Conservation (phyloP, 257 asterid genomes). For the Pogostemon cablin region DNA sequence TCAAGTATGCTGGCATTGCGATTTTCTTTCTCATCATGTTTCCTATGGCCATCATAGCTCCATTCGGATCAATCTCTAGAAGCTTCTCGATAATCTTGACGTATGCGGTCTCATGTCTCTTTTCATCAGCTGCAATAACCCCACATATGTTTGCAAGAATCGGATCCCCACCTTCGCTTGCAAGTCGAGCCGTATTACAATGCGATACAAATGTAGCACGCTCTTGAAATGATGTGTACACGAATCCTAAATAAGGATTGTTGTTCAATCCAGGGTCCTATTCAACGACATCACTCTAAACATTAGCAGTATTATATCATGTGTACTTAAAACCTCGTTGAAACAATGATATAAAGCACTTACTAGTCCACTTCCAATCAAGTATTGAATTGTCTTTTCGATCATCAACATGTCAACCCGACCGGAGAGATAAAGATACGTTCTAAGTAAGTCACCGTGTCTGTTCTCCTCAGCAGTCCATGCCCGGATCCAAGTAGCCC, state of each 20-base stretch:
- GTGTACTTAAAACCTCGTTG: too few species aligned
- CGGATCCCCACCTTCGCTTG: slow-evolving; percentile 36
- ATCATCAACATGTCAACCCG: slow-evolving; percentile 49
- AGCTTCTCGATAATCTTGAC: slow-evolving; percentile 38
- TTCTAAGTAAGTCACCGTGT: slow-evolving; percentile 3
- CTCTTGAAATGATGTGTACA: slow-evolving; percentile 53
- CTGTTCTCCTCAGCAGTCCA: neutral
- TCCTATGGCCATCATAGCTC: slow-evolving; percentile 39
- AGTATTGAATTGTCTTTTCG: slow-evolving; percentile 42
- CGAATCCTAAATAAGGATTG: slow-evolving; percentile 41
- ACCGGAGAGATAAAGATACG: slow-evolving; percentile 45
- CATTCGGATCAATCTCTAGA: slow-evolving; percentile 37
- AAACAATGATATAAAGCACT: slow-evolving; percentile 31
- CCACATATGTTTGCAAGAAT: slow-evolving; percentile 45
- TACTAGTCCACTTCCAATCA: slow-evolving; percentile 46
- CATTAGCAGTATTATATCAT: too few species aligned
- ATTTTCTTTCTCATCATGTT: slow-evolving; percentile 48
- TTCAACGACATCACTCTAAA: too few species aligned
- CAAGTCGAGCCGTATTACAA: slow-evolving; percentile 39
- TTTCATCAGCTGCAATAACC: slow-evolving; percentile 47
- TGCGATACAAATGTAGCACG: slow-evolving; percentile 38
- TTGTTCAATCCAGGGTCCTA: too few species aligned
- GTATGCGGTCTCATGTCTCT: slow-evolving; percentile 32
- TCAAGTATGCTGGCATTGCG: slow-evolving; percentile 43
- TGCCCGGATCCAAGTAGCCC: neutral